Percentiles rank a stretch among this genome's conserved stretches.
phyloP scores from a whole-genome alignment of 176 grass and related monocot species.

The Carex pumila region DNA sequence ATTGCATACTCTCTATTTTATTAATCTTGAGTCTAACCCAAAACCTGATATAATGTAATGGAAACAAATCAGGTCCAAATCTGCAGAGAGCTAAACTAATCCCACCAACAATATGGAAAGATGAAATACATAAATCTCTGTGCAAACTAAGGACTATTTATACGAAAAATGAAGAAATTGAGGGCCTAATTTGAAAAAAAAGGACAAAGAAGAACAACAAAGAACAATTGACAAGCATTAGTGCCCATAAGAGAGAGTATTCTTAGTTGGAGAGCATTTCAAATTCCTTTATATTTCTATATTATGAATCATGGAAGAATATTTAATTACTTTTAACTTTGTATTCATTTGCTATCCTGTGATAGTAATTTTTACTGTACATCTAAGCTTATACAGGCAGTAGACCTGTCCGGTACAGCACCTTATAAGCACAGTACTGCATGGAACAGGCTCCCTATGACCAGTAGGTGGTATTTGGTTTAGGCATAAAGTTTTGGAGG shows the following conservation, averaged over 20 bases:
- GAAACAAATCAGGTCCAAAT: neutral
- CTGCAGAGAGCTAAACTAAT: neutral
- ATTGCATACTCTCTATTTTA: neutral
- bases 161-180: neutral
- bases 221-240: neutral
- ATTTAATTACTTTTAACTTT: neutral
- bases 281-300: neutral
- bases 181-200: neutral
- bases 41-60: neutral
- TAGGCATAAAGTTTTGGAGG: no score
- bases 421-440: neutral
- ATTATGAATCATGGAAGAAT: neutral
- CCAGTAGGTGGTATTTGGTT: no score
- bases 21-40: neutral
- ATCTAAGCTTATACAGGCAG: neutral
- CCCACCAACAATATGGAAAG: neutral
- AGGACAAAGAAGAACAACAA: neutral
- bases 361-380: neutral
- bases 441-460: neutral
- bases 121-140: neutral
- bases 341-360: neutral
- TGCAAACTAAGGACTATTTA: neutral
- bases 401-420: neutral
- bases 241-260: neutral
- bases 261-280: neutral